A percentile compares a stretch with the other conserved stretches of the same genome.
phyloP scores from a whole-genome alignment of 2,329 filamentous ascomycete genomes.

The Colletotrichum endophyticum region DNA sequence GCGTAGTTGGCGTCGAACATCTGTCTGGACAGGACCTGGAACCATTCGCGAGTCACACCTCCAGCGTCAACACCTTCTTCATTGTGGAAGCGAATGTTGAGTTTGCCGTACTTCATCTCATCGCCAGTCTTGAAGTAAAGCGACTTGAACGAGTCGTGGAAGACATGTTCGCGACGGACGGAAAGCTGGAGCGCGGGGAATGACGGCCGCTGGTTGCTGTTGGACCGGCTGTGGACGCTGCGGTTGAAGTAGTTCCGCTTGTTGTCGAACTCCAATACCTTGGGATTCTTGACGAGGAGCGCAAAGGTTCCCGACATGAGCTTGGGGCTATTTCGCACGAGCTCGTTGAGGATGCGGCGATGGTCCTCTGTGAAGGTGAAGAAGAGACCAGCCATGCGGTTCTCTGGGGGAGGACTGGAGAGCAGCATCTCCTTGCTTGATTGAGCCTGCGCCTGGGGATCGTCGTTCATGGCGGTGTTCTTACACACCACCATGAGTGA shows the following conservation, averaged over 20 bases:
- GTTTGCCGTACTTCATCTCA: slow-evolving; percentile 98
- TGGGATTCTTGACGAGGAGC: slow-evolving; percentile 95
- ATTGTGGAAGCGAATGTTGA: slow-evolving; percentile 95
- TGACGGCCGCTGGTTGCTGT: slow-evolving; percentile 73
- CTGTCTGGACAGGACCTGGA: slow-evolving; percentile 93
- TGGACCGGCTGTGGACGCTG: slow-evolving; percentile 76
- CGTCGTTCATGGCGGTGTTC: slow-evolving; percentile 84
- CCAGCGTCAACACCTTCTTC: slow-evolving; percentile 98
- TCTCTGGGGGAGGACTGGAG: slow-evolving; percentile 77
- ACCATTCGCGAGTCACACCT: slow-evolving; percentile 98
- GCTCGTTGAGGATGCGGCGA: slow-evolving; percentile 95
- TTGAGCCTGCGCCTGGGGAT: slow-evolving; percentile 47
- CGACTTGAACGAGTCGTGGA: slow-evolving; percentile 98
- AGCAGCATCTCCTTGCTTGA: slow-evolving; percentile 67
- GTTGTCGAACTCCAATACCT: slow-evolving; percentile 98
- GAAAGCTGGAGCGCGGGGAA: slow-evolving; percentile 80
- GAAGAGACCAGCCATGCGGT: slow-evolving; percentile 87
- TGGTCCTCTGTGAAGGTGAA: slow-evolving; percentile 98
- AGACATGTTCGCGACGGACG: slow-evolving; percentile 92
- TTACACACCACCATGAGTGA: slow-evolving; percentile 99
- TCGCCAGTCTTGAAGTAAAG: slow-evolving; percentile 96
- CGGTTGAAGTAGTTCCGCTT: slow-evolving; percentile 99
- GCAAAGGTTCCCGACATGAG: slow-evolving; percentile 99
- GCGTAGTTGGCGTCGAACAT: slow-evolving; percentile 99
- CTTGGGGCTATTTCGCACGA: slow-evolving; percentile 95